A percentile compares a stretch with the other conserved stretches of the same genome.
Conservation (phyloP, 2,329 filamentous ascomycete genomes). For the Fusarium succisae region DNA sequence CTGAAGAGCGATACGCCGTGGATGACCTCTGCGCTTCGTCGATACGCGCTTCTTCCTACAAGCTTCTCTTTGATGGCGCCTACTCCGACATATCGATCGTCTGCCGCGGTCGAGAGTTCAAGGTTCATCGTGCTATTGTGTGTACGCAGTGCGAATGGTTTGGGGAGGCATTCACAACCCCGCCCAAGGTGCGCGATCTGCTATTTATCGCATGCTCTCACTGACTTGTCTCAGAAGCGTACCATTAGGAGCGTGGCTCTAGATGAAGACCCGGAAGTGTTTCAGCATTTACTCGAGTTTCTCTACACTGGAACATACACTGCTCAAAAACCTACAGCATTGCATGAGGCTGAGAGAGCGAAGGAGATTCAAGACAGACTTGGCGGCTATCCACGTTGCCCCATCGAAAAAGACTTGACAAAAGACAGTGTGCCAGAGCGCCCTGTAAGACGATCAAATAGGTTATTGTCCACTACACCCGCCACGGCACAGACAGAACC, state of each 20-base stretch:
- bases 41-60: neutral
- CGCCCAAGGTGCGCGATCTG: conserved; percentile 38
- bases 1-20: neutral
- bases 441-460: conserved; percentile 7
- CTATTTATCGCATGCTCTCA: neutral
- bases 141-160: conserved; percentile 49
- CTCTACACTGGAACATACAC: conserved; percentile 45
- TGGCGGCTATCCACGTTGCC: neutral
- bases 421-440: neutral
- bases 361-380: conserved; percentile 19
- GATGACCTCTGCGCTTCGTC: conserved; percentile 4
- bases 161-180: conserved; percentile 37
- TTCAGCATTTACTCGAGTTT: conserved; percentile 46
- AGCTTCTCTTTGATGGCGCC: conserved; percentile 19
- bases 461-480: conserved; percentile 1
- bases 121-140: conserved; percentile 47
- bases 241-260: conserved; percentile 31
- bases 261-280: conserved; percentile 41
- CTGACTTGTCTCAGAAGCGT: neutral
- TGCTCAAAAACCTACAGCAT: neutral
- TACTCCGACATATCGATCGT: conserved; percentile 48
- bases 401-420: neutral
- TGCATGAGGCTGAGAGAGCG: neutral
- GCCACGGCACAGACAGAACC: neutral
- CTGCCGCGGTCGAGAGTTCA: conserved; percentile 45